Evolutionary conservation across 805 yeast species (phyloP).

Genomic region (Pichia ethanolica): DNA sequence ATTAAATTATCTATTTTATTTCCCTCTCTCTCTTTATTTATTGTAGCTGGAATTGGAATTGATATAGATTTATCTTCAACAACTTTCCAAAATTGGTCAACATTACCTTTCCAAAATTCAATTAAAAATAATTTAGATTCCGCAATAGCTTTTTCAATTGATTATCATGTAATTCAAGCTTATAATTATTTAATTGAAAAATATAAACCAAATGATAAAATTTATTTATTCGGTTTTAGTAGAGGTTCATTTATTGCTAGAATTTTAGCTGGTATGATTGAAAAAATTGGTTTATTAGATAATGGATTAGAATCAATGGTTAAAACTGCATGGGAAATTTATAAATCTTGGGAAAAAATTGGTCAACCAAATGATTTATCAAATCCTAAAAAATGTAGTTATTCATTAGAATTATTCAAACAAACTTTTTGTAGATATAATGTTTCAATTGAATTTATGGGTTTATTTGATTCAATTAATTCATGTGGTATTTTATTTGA

Average conservation of each 20-base stretch:
- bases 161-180: constrained; percentile 50
- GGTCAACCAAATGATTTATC: constrained; percentile 41
- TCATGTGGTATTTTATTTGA: constrained; percentile 58
- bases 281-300: constrained; percentile 51
- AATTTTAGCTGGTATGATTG: constrained; percentile 58
- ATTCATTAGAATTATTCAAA: constrained; percentile 46
- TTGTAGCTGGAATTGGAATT: constrained; percentile 52
- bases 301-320: constrained; percentile 50
- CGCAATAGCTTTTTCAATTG: constrained; percentile 46
- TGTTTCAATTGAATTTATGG: constrained; percentile 49
- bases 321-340: constrained; percentile 55
- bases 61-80: constrained; percentile 35
- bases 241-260: constrained; percentile 65
- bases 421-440: constrained; percentile 40
- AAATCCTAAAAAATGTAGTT: constrained; percentile 29
- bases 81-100: constrained; percentile 8
- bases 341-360: constrained; percentile 52
- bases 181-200: constrained; percentile 44
- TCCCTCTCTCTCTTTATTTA: background rate
- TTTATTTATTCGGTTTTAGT: constrained; percentile 51
- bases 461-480: constrained; percentile 63
- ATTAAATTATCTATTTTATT: too few species aligned
- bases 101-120: background rate
- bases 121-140: constrained; percentile 15
- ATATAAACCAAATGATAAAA: constrained; percentile 42